Evolutionary conservation across 1,139 yeast species (phyloP).

Genomic region (Arxiozyma bovina): DNA sequence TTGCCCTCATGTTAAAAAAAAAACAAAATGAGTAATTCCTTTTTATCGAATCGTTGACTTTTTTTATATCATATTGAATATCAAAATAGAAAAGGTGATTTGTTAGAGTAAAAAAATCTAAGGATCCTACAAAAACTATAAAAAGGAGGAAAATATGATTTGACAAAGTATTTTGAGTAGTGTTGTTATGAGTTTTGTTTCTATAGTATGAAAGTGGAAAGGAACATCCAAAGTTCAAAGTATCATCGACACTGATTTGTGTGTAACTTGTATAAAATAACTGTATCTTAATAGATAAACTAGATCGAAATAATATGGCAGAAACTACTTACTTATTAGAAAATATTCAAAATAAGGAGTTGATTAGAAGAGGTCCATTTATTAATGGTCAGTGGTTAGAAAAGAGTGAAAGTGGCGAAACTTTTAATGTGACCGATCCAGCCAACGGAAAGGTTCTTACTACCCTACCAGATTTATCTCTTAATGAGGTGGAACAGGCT

Average conservation of each 20-base stretch:
- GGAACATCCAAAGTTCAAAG: too few species aligned
- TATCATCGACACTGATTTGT: neutral
- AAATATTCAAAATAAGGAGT: conserved; percentile 39
- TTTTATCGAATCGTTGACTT: too few species aligned
- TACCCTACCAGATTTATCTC: conserved; percentile 45
- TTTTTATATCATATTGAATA: neutral
- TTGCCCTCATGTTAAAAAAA: too few species aligned
- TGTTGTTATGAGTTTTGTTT: neutral
- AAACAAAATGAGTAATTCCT: too few species aligned
- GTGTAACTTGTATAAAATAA: neutral
- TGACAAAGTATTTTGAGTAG: too few species aligned
- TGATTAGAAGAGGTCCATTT: conserved; percentile 50
- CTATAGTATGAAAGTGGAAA: too few species aligned
- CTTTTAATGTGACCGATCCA: conserved; percentile 67
- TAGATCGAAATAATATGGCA: conserved; percentile 3
- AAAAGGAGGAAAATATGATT: neutral
- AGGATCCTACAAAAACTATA: neutral
- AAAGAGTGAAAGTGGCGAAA: conserved; percentile 35
- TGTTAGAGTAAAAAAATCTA: neutral
- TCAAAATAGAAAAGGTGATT: neutral
- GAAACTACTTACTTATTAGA: neutral
- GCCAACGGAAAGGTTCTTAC: conserved; percentile 56
- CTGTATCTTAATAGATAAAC: neutral
- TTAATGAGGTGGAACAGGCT: conserved; percentile 47
- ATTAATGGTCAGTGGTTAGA: conserved; percentile 69